Evolutionary conservation across 768 basidiomycete species (phyloP), one percentile per base, ranked within the genome.

Genomic region (Leucocoprinus birnbaumii): DNA sequence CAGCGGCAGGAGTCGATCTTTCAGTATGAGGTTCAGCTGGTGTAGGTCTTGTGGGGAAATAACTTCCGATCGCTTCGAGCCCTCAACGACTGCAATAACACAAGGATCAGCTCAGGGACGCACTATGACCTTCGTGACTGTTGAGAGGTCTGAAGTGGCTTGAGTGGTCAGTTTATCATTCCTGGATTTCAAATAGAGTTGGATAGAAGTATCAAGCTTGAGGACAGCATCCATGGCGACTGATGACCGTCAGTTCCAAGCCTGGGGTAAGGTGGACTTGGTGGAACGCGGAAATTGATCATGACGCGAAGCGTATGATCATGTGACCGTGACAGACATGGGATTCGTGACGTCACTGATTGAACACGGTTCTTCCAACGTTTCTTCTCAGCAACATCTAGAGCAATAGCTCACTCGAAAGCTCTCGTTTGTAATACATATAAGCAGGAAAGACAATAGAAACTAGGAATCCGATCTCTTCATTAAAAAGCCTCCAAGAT

Each of bases 281-380:
- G n/a, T n/a, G n/a, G n/a, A n/a, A n/a, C n/a, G n/a, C n/a, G n/a
- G n/a, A n/a, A n/a, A n/a, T n/a, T n/a, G n/a, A n/a, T 13, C 8
- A 16, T 7, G 3, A 43, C 6, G 3, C 13, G 35, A 48, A 47
- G 48, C 26, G 25, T 13, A 3, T 3, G 18, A 27, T 48, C 53
- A 55, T 35, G 13, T 55, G 53, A 55, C n/a, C 40, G 53, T 54
- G 53, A 54, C 53, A 19, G 6, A 14, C 53, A 45, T 37, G 45
- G 13, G 21, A 1, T 14, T 31, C 3, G 31, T 43, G 47, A 55
- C 38, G 40, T 54, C 53, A 54, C 40, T n/a, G n/a, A n/a, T n/a
- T n/a, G n/a, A n/a, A n/a, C n/a, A n/a, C 16, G 31, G 25, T 10
- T 34, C 35, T 37, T 25, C n/a, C n/a, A 24, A 11, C 13, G 45